phyloP scores from a whole-genome alignment of 2,329 filamentous ascomycete species.

The Calonectria hawksworthii region DNA sequence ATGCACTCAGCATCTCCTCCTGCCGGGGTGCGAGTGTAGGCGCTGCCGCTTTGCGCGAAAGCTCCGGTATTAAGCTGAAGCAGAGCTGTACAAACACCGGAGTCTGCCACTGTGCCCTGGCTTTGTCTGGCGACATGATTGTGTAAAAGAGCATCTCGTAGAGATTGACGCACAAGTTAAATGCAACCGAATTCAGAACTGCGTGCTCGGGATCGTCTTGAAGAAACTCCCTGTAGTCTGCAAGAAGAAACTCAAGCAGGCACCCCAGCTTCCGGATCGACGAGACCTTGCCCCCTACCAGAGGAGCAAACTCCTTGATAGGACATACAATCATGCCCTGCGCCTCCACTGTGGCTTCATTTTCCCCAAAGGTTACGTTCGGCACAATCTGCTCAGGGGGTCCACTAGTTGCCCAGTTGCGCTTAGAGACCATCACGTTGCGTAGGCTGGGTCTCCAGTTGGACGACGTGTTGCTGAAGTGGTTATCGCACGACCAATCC shows the following conservation, averaged over 20 bases:
- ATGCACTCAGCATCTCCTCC: not conserved
- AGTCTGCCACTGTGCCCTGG: not conserved
- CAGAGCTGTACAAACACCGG: not conserved
- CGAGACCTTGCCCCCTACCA: not conserved
- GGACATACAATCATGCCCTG: not conserved
- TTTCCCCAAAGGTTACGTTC: not conserved
- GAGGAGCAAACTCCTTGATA: not conserved
- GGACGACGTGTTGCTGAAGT: not conserved
- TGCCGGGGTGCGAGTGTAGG: not conserved
- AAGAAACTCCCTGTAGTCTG: not conserved
- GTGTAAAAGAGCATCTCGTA: conserved; percentile 4
- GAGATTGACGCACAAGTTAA: not conserved
- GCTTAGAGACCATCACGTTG: not conserved
- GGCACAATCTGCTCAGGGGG: not conserved
- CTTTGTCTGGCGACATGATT: not conserved
- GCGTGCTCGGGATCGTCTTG: not conserved
- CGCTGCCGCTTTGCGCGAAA: not conserved
- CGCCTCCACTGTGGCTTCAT: not conserved
- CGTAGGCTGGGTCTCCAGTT: not conserved
- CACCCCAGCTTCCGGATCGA: not conserved
- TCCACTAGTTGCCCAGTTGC: not conserved
- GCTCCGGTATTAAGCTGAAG: not conserved
- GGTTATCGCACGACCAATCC: conserved; percentile 4
- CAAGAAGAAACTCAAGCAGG: not conserved
- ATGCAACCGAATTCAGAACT: not conserved